Evolutionary conservation across 2,329 filamentous ascomycete species (phyloP), one percentile per base, ranked within the genome.

Genomic region (Hypoxylon sp.): DNA sequence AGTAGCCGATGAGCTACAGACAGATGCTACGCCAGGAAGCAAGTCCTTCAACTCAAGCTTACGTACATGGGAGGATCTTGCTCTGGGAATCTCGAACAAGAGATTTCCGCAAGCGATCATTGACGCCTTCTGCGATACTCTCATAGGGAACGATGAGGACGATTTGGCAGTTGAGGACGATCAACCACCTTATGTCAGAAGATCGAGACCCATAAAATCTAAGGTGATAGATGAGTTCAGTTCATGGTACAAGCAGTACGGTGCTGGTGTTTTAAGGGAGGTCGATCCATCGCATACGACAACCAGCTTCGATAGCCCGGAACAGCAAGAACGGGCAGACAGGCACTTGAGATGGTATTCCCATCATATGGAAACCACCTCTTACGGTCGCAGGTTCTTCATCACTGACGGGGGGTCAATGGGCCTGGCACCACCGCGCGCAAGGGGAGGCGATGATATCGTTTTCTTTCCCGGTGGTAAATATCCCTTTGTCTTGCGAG

Each of bases 321-420:
- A 20, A 22, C 22, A 32, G 14, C 33, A 12, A 26, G 32, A 42
- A 9, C 14, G 16, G 8, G n/a, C 4, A 14, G 5, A 28, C 12
- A 22, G 8, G 36, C 32, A 28, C 9, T 28, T 55, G 32, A 45
- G 16, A 12, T 46, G 32, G 26, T 68, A 57, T 42, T 42, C 40
- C 40, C 62, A 55, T 33, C 45, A 24, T 3, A 60, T 63, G 54
- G 65, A 65, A 26, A 49, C 49, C 12, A 51, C 45, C 16, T 68
- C 49, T 16, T 68, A 63, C 42, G 58, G 65, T 4, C 58, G 62
- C 14, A 60, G 32, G 30, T 59, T 65, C 14, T 68, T 65, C 42
- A 57, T 46, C n/a, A 65, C 62, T 2, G 54, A 52, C n/a, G 45
- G 51, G 14, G 65, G 62, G 1, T 68, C 65, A 12, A 68, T 68